phyloP scores from a whole-genome alignment of 192 early-diverging fungal species.

The Backusella westeae region DNA sequence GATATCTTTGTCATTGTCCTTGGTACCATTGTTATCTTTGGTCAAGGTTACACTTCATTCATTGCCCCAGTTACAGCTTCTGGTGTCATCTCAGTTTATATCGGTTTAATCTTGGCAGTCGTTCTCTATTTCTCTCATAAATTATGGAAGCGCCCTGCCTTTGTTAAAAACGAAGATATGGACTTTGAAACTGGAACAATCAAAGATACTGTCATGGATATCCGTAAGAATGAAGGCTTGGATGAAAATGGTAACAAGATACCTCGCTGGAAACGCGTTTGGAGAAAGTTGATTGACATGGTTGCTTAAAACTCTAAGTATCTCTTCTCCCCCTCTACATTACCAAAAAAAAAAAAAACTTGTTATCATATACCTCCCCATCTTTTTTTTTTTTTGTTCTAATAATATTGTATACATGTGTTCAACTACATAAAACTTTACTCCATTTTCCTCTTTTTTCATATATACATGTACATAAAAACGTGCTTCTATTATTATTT shows the following conservation, averaged over 20 bases:
- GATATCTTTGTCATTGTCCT: slow-evolving; percentile 67
- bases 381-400: not conserved
- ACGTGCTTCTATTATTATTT: no score
- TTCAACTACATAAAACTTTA: not conserved
- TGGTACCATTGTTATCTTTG: slow-evolving; percentile 56
- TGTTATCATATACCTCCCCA: no score
- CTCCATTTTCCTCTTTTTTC: not conserved
- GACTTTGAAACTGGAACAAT: slow-evolving; percentile 57
- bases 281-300: slow-evolving; percentile 12
- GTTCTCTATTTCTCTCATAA: slow-evolving; percentile 58
- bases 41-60: slow-evolving; percentile 57
- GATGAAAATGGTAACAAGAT: slow-evolving; percentile 6
- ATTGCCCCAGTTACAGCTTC: slow-evolving; percentile 48
- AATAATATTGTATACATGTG: not conserved
- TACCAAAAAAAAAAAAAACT: not conserved
- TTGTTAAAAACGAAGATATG: slow-evolving; percentile 58
- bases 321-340: no score
- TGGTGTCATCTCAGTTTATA: slow-evolving; percentile 58
- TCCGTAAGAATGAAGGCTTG: not conserved
- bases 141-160: slow-evolving; percentile 35
- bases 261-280: slow-evolving; percentile 21
- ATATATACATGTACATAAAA: not conserved
- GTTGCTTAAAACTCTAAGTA: slow-evolving; percentile 13
- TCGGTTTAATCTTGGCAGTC: slow-evolving; percentile 64
- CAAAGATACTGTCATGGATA: slow-evolving; percentile 15